A percentile compares a stretch with the other conserved stretches of the same genome.
These are phyloP conservation scores for Pseudocercospora macadamiae DNA, from an alignment of 2,329 filamentous ascomycete genomes.

Conservation along the genomic window DNA sequence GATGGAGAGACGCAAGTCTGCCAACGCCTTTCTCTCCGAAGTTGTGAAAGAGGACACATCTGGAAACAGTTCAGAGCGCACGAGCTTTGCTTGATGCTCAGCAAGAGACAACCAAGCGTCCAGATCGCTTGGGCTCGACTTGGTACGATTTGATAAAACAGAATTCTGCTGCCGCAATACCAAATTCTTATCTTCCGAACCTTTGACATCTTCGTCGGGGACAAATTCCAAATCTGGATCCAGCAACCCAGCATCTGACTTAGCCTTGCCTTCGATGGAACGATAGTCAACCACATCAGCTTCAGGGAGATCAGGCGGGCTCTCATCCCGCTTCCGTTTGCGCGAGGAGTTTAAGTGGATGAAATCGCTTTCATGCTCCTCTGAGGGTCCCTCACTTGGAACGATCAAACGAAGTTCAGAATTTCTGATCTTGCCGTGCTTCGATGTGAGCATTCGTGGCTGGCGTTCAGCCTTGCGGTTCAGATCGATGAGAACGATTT, in stretches of 20 bases:
- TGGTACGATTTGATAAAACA: slow-evolving; percentile 65
- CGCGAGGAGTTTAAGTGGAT: slow-evolving; percentile 21
- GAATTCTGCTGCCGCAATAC: slow-evolving; percentile 62
- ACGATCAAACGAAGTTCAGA: slow-evolving; percentile 12
- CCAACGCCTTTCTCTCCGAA: slow-evolving; percentile 68
- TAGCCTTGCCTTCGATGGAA: slow-evolving; percentile 41
- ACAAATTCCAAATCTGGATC: slow-evolving; percentile 29
- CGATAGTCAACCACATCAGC: slow-evolving; percentile 41
- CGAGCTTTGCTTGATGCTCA: slow-evolving; percentile 71
- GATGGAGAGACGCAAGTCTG: slow-evolving; percentile 78
- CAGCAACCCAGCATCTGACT: slow-evolving; percentile 20
- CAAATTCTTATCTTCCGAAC: too few relatives aligned
- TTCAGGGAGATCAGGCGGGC: slow-evolving; percentile 16
- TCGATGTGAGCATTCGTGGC: slow-evolving; percentile 21
- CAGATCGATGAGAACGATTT: slow-evolving; percentile 11
- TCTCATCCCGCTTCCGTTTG: slow-evolving; percentile 25
- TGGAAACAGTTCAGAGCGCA: slow-evolving; percentile 48
- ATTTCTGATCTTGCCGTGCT: slow-evolving; percentile 11
- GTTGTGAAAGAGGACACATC: slow-evolving; percentile 54
- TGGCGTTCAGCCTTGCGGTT: neutral
- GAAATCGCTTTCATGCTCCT: slow-evolving; percentile 20
- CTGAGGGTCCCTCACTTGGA: neutral
- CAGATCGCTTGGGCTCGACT: slow-evolving; percentile 67
- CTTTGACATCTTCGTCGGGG: slow-evolving; percentile 30
- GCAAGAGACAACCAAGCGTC: slow-evolving; percentile 79